Evolutionary conservation across 2,329 filamentous ascomycete genomes (phyloP).

Genomic region (Ceratocystis variospora): DNA sequence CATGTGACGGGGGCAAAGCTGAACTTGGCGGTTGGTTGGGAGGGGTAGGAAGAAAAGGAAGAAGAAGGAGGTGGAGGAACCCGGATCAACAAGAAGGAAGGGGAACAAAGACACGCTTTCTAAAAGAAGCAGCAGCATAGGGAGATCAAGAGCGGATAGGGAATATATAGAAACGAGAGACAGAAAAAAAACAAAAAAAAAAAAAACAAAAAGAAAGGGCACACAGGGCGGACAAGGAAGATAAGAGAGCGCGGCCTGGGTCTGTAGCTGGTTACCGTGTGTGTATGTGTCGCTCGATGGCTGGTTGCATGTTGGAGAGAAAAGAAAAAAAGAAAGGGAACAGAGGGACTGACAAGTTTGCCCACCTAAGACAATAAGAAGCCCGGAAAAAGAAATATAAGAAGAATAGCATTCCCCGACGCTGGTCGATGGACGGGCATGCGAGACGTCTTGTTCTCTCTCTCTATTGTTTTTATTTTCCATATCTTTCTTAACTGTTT

Average conservation of each 20-base stretch:
- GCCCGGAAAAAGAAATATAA: not conserved
- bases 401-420: not conserved
- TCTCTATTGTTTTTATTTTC: not conserved
- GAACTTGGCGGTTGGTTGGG: not conserved
- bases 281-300: not conserved
- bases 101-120: not conserved
- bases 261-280: not conserved
- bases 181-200: not conserved
- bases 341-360: slow-evolving; percentile 2
- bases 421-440: not conserved
- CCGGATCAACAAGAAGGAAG: not conserved
- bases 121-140: not conserved
- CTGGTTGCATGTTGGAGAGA: not conserved
- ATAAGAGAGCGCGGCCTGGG: not conserved
- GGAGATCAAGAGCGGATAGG: not conserved
- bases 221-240: not conserved
- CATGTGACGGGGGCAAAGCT: not conserved
- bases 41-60: not conserved
- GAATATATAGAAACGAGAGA: not conserved
- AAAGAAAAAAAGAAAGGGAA: too few relatives aligned
- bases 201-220: not conserved
- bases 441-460: not conserved
- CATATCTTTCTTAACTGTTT: not conserved
- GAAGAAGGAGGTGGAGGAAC: not conserved
- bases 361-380: not conserved